Evolutionary conservation across 305 asterid species (phyloP), one percentile per base, ranked within the genome.

Genomic region (Striga hermonthica): DNA sequence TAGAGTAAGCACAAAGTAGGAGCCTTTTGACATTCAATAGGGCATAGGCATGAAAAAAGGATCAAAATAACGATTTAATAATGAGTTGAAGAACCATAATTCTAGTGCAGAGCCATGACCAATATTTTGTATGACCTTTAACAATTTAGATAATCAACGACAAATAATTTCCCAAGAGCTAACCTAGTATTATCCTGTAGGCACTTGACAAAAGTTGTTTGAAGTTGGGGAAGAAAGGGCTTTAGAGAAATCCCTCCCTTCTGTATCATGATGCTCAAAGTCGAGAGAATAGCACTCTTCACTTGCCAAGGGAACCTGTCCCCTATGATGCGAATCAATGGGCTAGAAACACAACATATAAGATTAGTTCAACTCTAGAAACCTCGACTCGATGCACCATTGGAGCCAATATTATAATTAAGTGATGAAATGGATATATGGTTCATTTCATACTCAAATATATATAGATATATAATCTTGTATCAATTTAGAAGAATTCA

Each of bases 251-350:
- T 80, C 61, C 99, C 96, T 50, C 96, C 95, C 75, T 91, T 93
- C 75, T 81, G 93, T 74, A 93, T 90, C 57, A 88, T 86, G 89
- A 90, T 83, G 83, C 73, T 86, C 82, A 93, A 80, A 62, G 99
- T 93, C 4, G 99, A 86, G 37, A 93, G 86, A 75, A 93, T 90
- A 67, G 99, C 99, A 80, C 95, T 90, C 79, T 93, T 93, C 62
- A 93, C 97, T 90, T 93, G 97, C 99, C 99, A 93, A 53, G 99
- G 96, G 74, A 90, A 93, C 12, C 97, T 87, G 76, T 93, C 99
- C 43, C 99, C 97, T 66, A 93, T 86, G 68, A 93, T 90, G 72
- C 99, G 97, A 75, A 93, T 93, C 75, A 93, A 79, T 12, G 99
- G 99, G 76, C 99, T 93, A 76, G 65, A 81, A 56, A 74, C 38